Percentiles rank a stretch among this genome's conserved stretches.
Evolutionary conservation across 129 eudicot species (phyloP).

Genomic region (Mikania micrantha): DNA sequence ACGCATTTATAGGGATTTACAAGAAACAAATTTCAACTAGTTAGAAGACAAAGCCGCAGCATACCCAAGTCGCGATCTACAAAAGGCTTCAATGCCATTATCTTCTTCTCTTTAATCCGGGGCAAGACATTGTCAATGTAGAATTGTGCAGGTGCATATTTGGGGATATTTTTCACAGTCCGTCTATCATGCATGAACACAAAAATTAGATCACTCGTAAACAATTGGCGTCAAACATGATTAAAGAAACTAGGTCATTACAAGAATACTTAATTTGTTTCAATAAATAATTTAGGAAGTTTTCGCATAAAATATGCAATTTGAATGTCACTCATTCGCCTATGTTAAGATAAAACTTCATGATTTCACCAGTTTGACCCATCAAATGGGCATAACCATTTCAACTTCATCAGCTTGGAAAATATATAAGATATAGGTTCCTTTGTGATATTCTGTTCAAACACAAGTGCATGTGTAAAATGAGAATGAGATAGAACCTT

Average conservation of each 20-base stretch:
- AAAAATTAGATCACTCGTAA: background rate
- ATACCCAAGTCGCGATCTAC: conserved; percentile 99
- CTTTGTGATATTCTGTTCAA: conserved; percentile 2
- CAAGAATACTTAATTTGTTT: background rate
- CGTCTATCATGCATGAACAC: conserved; percentile 49
- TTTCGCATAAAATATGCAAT: background rate
- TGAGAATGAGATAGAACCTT: conserved; percentile 41
- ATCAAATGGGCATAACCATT: background rate
- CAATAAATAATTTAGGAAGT: background rate
- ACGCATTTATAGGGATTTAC: background rate
- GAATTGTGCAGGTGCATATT: conserved; percentile 93
- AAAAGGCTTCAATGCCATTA: conserved; percentile 94
- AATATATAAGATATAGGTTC: background rate
- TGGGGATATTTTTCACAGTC: conserved; percentile 91
- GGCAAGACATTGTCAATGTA: conserved; percentile 96
- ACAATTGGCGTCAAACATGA: background rate
- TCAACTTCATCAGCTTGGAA: background rate
- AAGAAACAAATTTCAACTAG: background rate
- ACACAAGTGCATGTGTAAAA: background rate
- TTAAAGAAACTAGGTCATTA: background rate
- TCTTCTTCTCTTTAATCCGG: conserved; percentile 90
- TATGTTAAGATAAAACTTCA: background rate
- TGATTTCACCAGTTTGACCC: background rate
- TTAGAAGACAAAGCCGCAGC: conserved; percentile 7
- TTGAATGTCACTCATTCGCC: no score